Percentiles rank a stretch among this genome's conserved stretches.
Evolutionary conservation across 2,329 filamentous ascomycete genomes (phyloP).

Genomic region (Pseudophaeomoniella oleicola): DNA sequence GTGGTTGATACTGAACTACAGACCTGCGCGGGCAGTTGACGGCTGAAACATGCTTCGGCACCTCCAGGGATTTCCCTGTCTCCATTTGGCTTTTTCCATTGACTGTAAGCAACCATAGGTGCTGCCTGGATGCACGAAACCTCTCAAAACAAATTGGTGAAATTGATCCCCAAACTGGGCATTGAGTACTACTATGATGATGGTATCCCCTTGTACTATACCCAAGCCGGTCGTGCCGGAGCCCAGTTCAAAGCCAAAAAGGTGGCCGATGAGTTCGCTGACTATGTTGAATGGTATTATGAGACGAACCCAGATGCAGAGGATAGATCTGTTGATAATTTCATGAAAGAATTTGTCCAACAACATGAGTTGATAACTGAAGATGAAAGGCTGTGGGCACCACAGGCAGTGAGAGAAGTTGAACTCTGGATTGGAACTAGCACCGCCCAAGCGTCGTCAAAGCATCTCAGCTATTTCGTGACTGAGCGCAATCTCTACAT

Average conservation of each 20-base stretch:
- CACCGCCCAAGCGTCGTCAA: constrained; percentile 26
- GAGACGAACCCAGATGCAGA: constrained; percentile 24
- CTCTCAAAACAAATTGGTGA: constrained; percentile 28
- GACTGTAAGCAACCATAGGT: constrained; percentile 15
- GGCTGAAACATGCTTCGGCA: constrained; percentile 11
- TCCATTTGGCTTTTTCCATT: constrained; percentile 4
- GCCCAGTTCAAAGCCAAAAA: constrained; percentile 32
- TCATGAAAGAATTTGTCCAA: constrained; percentile 24
- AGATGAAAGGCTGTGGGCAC: constrained; percentile 28
- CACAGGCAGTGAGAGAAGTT: constrained; percentile 27
- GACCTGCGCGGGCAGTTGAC: constrained; percentile 13
- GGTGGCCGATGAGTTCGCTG: constrained; percentile 29
- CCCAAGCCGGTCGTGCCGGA: constrained; percentile 25
- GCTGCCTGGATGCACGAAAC: constrained; percentile 33
- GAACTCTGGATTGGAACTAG: constrained; percentile 29
- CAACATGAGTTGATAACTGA: constrained; percentile 26
- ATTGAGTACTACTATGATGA: constrained; percentile 32
- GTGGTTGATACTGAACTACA: constrained; percentile 15
- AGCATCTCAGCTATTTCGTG: constrained; percentile 27
- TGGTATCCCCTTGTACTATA: constrained; percentile 26
- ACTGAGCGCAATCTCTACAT: constrained; percentile 30
- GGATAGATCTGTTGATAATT: constrained; percentile 24
- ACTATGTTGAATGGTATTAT: constrained; percentile 27
- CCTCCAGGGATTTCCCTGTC: constrained; percentile 11
- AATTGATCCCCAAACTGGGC: constrained; percentile 24